Evolutionary conservation across 768 basidiomycete species (phyloP).

Genomic region (Lactifluus piperatus): DNA sequence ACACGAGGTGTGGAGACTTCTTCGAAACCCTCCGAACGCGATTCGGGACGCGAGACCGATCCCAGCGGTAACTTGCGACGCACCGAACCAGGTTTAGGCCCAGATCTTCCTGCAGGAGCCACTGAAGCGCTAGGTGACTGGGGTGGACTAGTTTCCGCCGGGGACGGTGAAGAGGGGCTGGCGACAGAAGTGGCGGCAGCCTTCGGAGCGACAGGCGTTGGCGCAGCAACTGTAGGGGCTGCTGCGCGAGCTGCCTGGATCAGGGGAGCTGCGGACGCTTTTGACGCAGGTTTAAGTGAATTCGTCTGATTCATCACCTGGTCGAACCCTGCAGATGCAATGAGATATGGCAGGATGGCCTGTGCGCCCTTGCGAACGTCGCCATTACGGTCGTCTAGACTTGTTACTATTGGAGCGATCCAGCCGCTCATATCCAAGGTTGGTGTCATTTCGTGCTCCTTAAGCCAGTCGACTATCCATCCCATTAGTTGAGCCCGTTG

Average conservation of each 20-base stretch:
- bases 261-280: conserved; percentile 71
- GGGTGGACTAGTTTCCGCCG: conserved; percentile 33
- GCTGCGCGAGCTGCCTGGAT: conserved; percentile 72
- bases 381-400: conserved; percentile 81
- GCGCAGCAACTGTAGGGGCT: conserved; percentile 26
- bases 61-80: conserved; percentile 66
- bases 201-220: conserved; percentile 21
- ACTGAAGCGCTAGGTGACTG: conserved; percentile 35
- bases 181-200: conserved; percentile 20
- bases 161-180: conserved; percentile 19
- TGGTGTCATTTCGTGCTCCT: conserved; percentile 45
- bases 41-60: conserved; percentile 39
- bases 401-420: conserved; percentile 55
- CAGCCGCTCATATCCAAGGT: conserved; percentile 63
- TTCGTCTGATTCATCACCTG: conserved; percentile 80
- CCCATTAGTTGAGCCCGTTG: conserved; percentile 71
- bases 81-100: conserved; percentile 50
- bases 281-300: conserved; percentile 86
- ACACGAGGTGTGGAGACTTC: conserved; percentile 27
- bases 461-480: conserved; percentile 79
- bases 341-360: conserved; percentile 66
- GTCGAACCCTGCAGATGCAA: conserved; percentile 70
- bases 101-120: conserved; percentile 31
- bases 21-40: conserved; percentile 31
- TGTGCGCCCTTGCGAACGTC: conserved; percentile 93